phyloP scores from a whole-genome alignment of 176 grass and related monocot species.

The Avena atlantica region DNA sequence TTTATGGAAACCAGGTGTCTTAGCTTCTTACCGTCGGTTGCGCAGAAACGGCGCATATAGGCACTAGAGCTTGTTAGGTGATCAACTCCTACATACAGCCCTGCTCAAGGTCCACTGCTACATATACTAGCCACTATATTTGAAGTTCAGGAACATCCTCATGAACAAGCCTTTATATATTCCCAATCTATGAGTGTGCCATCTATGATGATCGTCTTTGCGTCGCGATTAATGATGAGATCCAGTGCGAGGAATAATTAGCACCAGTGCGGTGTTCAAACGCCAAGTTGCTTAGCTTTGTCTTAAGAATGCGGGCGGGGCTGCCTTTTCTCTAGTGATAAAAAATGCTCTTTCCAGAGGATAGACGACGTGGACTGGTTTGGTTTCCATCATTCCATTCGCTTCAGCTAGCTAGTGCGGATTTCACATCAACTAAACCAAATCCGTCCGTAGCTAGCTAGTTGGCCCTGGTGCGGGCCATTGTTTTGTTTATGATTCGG shows the following conservation, averaged over 20 bases:
- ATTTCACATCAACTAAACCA: constrained; percentile 41
- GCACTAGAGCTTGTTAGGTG: constrained; percentile 40
- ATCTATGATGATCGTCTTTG: constrained; percentile 27
- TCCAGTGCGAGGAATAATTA: constrained; percentile 1
- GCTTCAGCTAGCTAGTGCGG: constrained; percentile 19
- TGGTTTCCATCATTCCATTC: constrained; percentile 34
- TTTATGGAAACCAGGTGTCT: constrained; percentile 38
- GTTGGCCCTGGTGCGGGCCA: constrained; percentile 14
- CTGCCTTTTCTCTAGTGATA: constrained; percentile 18
- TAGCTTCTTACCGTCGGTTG: constrained; percentile 31
- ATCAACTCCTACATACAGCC: constrained; percentile 33
- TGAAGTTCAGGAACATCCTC: constrained; percentile 36
- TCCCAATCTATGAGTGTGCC: constrained; percentile 21
- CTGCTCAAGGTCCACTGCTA: constrained; percentile 21
- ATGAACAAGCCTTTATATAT: constrained; percentile 40
- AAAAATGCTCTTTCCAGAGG: constrained; percentile 37
- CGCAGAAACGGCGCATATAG: neutral
- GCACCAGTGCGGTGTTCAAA: constrained; percentile 8
- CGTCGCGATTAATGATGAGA: constrained; percentile 31
- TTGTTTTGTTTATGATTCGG: constrained; percentile 20
- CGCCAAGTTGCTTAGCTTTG: constrained; percentile 15
- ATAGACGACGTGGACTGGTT: constrained; percentile 19
- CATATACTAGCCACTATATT: neutral
- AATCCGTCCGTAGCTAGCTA: neutral
- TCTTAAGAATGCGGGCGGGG: constrained; percentile 23